Evolutionary conservation across 371 early-diverging fungal genomes (phyloP).

Genomic region (Mycotypha africana): DNA sequence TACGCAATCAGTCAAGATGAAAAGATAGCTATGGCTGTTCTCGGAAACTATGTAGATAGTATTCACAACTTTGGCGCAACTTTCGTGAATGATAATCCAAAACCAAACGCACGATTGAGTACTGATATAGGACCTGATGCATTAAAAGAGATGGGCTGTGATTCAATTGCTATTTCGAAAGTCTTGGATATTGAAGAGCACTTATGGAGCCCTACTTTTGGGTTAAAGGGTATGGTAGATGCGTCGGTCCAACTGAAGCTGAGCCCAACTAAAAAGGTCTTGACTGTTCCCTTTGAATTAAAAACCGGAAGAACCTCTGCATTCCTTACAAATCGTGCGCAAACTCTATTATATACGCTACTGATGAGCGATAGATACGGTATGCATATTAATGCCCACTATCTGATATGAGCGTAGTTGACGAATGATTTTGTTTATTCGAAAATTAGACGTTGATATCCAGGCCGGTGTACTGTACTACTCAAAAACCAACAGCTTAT

Average conservation of each 20-base stretch:
- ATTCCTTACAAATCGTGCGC: slow-evolving; percentile 73
- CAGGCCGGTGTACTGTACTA: slow-evolving; percentile 74
- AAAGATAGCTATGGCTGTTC: slow-evolving; percentile 29
- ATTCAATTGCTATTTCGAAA: slow-evolving; percentile 50
- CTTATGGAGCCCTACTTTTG: slow-evolving; percentile 88
- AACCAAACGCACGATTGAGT: slow-evolving; percentile 12
- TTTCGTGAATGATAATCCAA: slow-evolving; percentile 8
- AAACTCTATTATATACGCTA: slow-evolving; percentile 81
- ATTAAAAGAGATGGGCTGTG: slow-evolving; percentile 9
- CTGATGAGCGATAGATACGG: slow-evolving; percentile 84
- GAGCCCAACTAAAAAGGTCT: slow-evolving; percentile 16
- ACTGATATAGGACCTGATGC: slow-evolving; percentile 18
- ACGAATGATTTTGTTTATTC: neutral
- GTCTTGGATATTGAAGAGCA: slow-evolving; percentile 89
- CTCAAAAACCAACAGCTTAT: slow-evolving; percentile 56
- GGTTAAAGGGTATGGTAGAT: slow-evolving; percentile 93
- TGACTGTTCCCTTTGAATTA: slow-evolving; percentile 80
- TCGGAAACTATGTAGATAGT: slow-evolving; percentile 36
- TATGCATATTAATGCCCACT: too few relatives aligned
- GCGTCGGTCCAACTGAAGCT: slow-evolving; percentile 57
- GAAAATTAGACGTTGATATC: slow-evolving; percentile 57
- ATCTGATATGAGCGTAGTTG: too few relatives aligned
- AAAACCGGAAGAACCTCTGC: slow-evolving; percentile 75
- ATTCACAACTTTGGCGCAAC: slow-evolving; percentile 13
- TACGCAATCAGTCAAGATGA: slow-evolving; percentile 63